Evolutionary conservation across 2,329 filamentous ascomycete genomes (phyloP), one percentile per base, ranked within the genome.

Genomic region (Penicillium occitanis): DNA sequence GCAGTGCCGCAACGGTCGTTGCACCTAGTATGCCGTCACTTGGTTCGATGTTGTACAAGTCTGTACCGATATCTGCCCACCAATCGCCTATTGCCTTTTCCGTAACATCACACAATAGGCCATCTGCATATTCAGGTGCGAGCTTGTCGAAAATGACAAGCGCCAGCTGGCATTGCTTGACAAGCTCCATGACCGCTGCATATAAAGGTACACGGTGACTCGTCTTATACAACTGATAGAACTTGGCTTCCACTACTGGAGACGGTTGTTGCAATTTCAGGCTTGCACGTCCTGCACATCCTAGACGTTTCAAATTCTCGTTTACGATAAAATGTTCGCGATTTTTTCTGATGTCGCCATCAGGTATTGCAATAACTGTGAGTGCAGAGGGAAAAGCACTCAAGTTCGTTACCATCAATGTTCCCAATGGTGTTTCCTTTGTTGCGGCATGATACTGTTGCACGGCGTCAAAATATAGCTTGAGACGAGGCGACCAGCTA

Each of bases 11-110:
- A 7, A 98, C 93, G 0, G 93, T 97, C 0, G 92, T 96, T 1
- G 95, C 93, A 0, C 95, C 95, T 2, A 99, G 81, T 25, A 96
- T 93, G 13, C 94, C 94, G 78, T 99, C 95, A 10, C 90, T 91
- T 1, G 95, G 94, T 77, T 98, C 95, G 40, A 93, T 87, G 64
- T 94, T 96, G 81, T 94, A 97, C 73, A 95, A 90, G 70, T 98
- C 94, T 0, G 89, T 90, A 1, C 95, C 95, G 67, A 97, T 90
- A 73, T 97, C 92, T 1, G 91, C 89, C 95, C 95, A 98, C 95
- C 95, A 99, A 76, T 97, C 91, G 68, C 89, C 90, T 71, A 98
- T 88, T 1, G 93, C 92, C 68, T 86, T 89, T 76, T 99, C 95
- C 0, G 95, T 98, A 51, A 95, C 84, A 79, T 99, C 95, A 76